Evolutionary conservation across 306 rosid species (phyloP).

Genomic region (Pueraria montana): DNA sequence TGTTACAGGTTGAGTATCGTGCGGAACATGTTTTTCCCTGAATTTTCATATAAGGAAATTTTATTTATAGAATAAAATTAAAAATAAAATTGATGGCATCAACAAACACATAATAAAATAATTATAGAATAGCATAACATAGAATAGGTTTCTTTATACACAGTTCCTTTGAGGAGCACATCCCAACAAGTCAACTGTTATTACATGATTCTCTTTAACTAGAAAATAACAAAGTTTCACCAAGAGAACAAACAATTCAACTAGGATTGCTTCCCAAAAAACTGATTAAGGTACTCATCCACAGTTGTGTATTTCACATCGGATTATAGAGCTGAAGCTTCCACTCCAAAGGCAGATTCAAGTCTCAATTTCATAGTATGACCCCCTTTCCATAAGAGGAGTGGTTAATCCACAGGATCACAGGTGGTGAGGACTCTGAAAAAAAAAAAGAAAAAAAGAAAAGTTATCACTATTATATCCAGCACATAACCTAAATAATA

Average conservation of each 20-base stretch:
- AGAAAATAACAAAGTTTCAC: not conserved
- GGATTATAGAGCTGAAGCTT: constrained; percentile 71
- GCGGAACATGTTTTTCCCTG: too few species aligned
- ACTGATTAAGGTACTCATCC: constrained; percentile 71
- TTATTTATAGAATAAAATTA: too few species aligned
- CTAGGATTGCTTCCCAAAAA: constrained; percentile 46
- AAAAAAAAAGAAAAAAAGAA: not conserved
- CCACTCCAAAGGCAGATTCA: constrained; percentile 72
- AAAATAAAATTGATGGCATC: not conserved
- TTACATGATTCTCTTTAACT: constrained; percentile 8
- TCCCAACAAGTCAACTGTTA: not conserved
- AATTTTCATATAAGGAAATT: too few species aligned
- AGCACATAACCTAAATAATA: not conserved
- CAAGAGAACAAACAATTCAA: not conserved
- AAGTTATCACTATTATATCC: constrained; percentile 4
- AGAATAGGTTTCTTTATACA: too few species aligned
- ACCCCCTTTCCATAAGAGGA: constrained; percentile 64
- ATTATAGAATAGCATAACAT: too few species aligned
- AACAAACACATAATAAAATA: not conserved
- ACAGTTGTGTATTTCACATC: constrained; percentile 74
- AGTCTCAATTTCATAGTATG: constrained; percentile 75
- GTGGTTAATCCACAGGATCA: constrained; percentile 53
- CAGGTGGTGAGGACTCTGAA: constrained; percentile 63
- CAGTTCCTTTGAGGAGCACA: too few species aligned
- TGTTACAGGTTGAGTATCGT: too few species aligned